Conservation (phyloP, 2,329 filamentous ascomycete genomes). For the Aciculosporium take region DNA sequence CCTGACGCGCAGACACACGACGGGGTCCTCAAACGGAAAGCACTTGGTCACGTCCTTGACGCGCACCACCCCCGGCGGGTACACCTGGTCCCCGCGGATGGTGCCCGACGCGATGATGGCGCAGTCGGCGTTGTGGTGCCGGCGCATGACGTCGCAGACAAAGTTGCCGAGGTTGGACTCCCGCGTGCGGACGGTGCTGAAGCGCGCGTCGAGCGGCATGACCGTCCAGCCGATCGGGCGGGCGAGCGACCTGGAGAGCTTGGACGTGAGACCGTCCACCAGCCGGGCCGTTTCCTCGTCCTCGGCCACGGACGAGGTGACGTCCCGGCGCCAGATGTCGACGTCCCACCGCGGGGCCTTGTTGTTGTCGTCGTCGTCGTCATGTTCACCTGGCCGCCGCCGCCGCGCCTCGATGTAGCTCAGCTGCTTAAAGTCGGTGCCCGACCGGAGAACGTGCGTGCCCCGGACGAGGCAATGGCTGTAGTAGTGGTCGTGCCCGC, state of each 20-base stretch:
- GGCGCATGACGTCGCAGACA: constrained; percentile 80
- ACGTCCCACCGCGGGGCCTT: constrained; percentile 53
- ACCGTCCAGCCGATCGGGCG: constrained; percentile 75
- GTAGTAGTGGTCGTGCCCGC: constrained; percentile 86
- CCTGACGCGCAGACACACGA: constrained; percentile 58
- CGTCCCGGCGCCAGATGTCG: constrained; percentile 59
- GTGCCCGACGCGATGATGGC: constrained; percentile 75
- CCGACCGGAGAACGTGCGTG: constrained; percentile 72
- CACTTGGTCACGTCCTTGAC: constrained; percentile 77
- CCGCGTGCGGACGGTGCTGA: constrained; percentile 60
- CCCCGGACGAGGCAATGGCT: constrained; percentile 62
- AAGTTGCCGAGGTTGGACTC: constrained; percentile 87
- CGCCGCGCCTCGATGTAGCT: constrained; percentile 69
- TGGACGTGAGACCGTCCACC: constrained; percentile 55
- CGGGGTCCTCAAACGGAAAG: constrained; percentile 85
- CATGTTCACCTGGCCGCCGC: constrained; percentile 21
- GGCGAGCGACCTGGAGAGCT: constrained; percentile 61
- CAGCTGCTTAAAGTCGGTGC: constrained; percentile 83
- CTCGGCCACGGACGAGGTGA: constrained; percentile 53
- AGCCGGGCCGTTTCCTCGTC: constrained; percentile 46
- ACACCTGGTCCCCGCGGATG: constrained; percentile 78
- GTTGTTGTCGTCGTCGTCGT: constrained; percentile 9
- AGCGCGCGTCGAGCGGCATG: constrained; percentile 70
- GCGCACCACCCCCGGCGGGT: constrained; percentile 62
- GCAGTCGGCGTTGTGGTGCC: constrained; percentile 69